Percentiles rank a stretch among this genome's conserved stretches.
Evolutionary conservation across 192 early-diverging fungal genomes (phyloP).

Genomic region (Gorgonomyces haynaldii): DNA sequence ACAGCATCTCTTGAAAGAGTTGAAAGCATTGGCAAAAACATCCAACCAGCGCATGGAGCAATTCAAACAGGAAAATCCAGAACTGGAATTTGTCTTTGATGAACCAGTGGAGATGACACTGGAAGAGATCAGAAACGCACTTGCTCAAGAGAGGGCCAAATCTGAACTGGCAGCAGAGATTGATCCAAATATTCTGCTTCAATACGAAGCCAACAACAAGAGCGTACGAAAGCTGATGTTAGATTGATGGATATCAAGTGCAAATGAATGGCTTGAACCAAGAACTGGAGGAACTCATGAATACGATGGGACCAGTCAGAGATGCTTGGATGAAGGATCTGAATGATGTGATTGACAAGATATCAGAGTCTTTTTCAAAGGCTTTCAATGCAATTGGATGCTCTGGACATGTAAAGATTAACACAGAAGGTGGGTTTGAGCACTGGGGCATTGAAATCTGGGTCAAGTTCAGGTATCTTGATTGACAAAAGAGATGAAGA

Average conservation of each 20-base stretch:
- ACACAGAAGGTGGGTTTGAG: slow-evolving; percentile 62
- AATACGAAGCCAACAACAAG: too few species aligned
- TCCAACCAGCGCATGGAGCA: too few species aligned
- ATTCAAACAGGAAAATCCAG: too few species aligned
- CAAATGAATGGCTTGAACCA: not conserved
- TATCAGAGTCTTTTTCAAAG: slow-evolving; percentile 56
- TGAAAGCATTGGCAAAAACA: too few species aligned
- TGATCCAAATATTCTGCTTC: too few species aligned
- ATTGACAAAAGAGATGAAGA: slow-evolving; percentile 53
- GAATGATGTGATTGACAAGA: slow-evolving; percentile 38
- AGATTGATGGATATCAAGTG: not conserved
- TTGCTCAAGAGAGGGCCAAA: too few species aligned
- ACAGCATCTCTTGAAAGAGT: too few species aligned
- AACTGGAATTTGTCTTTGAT: too few species aligned
- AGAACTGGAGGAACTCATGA: not conserved
- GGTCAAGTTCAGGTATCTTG: slow-evolving; percentile 73
- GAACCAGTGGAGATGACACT: too few species aligned
- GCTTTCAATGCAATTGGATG: slow-evolving; percentile 72
- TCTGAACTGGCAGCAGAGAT: not conserved
- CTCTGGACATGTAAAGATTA: slow-evolving; percentile 58
- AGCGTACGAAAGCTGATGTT: not conserved
- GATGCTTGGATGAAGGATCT: slow-evolving; percentile 61
- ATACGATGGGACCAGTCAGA: slow-evolving; percentile 10
- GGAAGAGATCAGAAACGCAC: too few species aligned
- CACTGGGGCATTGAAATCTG: slow-evolving; percentile 91